phyloP scores from a whole-genome alignment of 257 asterid genomes.

The Solanum acaule region DNA sequence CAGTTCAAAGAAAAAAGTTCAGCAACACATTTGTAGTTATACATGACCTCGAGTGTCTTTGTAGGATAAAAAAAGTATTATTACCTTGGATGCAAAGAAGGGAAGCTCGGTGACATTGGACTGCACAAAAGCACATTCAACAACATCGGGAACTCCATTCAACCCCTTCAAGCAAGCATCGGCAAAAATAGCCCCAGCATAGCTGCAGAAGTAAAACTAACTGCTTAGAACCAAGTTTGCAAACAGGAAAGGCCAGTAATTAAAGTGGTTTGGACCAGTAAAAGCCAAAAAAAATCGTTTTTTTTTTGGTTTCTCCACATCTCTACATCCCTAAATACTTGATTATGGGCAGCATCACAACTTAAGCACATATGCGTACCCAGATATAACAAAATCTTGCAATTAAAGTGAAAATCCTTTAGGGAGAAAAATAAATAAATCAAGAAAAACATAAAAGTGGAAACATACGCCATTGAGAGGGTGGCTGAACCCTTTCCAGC shows the following conservation, averaged over 20 bases:
- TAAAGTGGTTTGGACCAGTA: neutral
- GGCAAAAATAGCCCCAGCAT: constrained; percentile 87
- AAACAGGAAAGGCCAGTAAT: neutral
- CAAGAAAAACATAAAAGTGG: neutral
- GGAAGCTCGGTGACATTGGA: constrained; percentile 65
- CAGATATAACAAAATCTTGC: neutral
- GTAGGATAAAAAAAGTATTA: neutral
- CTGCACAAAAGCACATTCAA: constrained; percentile 68
- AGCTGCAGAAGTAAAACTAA: constrained; percentile 27
- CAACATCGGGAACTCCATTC: constrained; percentile 80
- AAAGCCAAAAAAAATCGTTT: neutral
- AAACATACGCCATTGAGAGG: constrained; percentile 93
- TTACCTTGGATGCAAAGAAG: constrained; percentile 77
- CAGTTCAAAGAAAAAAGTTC: neutral
- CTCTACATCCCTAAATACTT: neutral
- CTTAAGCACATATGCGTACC: neutral
- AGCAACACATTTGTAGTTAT: neutral
- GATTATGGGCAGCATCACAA: neutral
- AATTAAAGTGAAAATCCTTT: neutral
- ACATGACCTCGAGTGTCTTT: neutral
- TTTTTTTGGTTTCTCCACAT: neutral
- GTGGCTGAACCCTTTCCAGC: constrained; percentile 99
- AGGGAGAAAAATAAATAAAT: neutral
- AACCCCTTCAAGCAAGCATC: constrained; percentile 95
- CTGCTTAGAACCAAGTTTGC: constrained; percentile 1